phyloP scores from a whole-genome alignment of 73 alveolate species.

The Urostyla sp. region DNA sequence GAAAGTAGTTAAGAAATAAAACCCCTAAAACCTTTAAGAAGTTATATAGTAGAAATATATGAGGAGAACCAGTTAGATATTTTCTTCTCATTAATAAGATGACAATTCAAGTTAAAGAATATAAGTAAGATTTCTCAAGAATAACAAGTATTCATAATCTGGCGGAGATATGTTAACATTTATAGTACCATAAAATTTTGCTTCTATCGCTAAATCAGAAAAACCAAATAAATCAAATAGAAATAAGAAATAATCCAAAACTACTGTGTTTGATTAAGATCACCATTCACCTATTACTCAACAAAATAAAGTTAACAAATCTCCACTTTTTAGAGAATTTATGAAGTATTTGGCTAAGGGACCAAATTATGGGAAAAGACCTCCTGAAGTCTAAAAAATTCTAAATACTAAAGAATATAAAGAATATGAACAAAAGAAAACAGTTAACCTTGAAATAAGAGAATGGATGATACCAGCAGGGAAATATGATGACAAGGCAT shows the following conservation, averaged over 20 bases:
- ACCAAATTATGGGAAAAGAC: constrained; percentile 2
- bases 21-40: no score
- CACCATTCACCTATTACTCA: not conserved
- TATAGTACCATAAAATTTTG: constrained; percentile 47
- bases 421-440: constrained; percentile 47
- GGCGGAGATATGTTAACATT: constrained; percentile 53
- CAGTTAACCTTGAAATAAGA: constrained; percentile 23
- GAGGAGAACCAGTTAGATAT: no score
- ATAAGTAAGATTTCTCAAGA: constrained; percentile 3
- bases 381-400: constrained; percentile 34
- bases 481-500: constrained; percentile 21
- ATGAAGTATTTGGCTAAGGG: constrained; percentile 27
- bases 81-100: no score
- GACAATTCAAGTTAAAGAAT: no score
- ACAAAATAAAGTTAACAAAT: not conserved
- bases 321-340: constrained; percentile 45
- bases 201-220: constrained; percentile 7
- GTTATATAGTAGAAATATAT: no score
- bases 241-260: not conserved
- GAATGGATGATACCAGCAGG: constrained; percentile 44
- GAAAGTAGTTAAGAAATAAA: not conserved
- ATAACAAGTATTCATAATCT: constrained; percentile 37
- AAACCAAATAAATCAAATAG: constrained; percentile 12
- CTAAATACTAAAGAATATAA: constrained; percentile 28
- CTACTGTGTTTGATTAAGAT: not conserved